Percentiles rank a stretch among this genome's conserved stretches.
phyloP scores from a whole-genome alignment of 805 yeast species.

The Dipodascus albidus region DNA sequence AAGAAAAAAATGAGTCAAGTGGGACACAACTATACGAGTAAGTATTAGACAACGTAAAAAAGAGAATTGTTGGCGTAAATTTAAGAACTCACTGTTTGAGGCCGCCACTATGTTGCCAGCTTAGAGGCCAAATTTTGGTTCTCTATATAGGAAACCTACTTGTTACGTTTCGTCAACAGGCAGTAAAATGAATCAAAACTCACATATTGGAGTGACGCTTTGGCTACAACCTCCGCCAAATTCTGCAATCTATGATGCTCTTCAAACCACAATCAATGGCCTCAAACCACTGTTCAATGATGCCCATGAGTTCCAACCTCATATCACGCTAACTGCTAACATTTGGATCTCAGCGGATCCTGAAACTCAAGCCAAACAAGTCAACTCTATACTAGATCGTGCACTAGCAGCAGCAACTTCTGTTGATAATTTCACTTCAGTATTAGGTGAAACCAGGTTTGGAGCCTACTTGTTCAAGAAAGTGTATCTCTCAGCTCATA shows the following conservation, averaged over 20 bases:
- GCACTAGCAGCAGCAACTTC: constrained; percentile 46
- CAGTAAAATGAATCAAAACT: neutral
- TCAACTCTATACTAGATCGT: constrained; percentile 44
- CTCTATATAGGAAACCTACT: too few species aligned
- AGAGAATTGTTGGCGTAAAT: neutral
- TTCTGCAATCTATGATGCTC: constrained; percentile 41
- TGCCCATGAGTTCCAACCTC: constrained; percentile 63
- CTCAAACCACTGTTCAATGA: constrained; percentile 62
- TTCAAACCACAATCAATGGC: constrained; percentile 50
- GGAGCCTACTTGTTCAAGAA: constrained; percentile 44
- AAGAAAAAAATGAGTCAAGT: neutral
- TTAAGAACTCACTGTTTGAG: neutral
- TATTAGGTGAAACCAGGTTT: constrained; percentile 32
- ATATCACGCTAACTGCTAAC: constrained; percentile 61
- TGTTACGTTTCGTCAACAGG: neutral
- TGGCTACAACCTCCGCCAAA: constrained; percentile 65
- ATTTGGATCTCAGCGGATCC: constrained; percentile 28
- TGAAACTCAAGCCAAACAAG: constrained; percentile 38
- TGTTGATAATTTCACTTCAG: constrained; percentile 27
- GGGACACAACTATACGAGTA: too few species aligned
- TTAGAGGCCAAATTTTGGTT: too few species aligned
- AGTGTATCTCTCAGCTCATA: constrained; percentile 37
- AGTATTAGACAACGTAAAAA: neutral
- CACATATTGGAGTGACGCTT: constrained; percentile 40
- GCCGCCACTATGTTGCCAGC: too few species aligned